Percentiles rank a stretch among this genome's conserved stretches.
Conservation (phyloP, 352 stramenopile genomes). For the Poterioochromonas sp. region DNA sequence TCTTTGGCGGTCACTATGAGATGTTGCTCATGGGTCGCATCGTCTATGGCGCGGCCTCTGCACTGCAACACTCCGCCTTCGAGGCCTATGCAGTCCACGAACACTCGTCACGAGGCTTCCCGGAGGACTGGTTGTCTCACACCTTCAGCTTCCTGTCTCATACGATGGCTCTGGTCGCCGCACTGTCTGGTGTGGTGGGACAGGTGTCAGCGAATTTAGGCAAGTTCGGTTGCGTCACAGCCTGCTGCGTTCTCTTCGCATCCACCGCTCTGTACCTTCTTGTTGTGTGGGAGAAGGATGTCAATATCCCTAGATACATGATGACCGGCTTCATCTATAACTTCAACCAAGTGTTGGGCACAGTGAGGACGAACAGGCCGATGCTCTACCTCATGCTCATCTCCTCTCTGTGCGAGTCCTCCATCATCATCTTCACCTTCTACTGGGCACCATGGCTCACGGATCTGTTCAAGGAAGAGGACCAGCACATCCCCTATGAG, state of each 20-base stretch:
- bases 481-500: conserved; percentile 28
- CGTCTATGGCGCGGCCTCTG: conserved; percentile 10
- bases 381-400: neutral
- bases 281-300: conserved; percentile 31
- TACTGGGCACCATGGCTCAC: conserved; percentile 34
- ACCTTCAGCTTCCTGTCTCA: conserved; percentile 27
- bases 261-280: neutral
- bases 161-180: conserved; percentile 22
- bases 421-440: conserved; percentile 29
- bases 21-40: conserved; percentile 25
- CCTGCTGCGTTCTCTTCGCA: conserved; percentile 18
- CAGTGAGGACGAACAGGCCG: conserved; percentile 17
- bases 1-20: conserved; percentile 33
- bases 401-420: neutral
- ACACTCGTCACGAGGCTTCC: conserved; percentile 27
- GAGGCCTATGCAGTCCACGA: conserved; percentile 29
- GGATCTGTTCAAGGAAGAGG: conserved; percentile 17
- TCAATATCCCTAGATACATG: conserved; percentile 19
- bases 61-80: conserved; percentile 25
- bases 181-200: conserved; percentile 17
- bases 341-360: neutral
- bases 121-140: conserved; percentile 31
- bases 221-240: neutral
- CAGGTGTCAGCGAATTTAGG: neutral
- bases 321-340: conserved; percentile 6